Base-by-base conservation (phyloP, 2,329 filamentous ascomycete species). In the Arthrobotrys iridis region DNA sequence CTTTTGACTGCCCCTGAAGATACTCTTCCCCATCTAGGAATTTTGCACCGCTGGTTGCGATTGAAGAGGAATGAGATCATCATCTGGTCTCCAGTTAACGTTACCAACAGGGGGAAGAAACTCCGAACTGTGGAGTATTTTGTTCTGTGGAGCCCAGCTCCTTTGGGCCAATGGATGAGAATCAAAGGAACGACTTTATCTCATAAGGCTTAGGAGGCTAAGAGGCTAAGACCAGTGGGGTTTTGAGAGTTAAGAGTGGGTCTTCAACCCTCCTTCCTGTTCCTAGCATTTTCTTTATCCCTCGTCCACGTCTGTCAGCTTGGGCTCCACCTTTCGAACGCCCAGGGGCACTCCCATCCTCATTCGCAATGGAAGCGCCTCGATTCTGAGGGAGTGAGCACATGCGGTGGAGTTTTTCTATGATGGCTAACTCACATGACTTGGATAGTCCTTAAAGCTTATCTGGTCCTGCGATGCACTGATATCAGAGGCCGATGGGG, bases 321-420 rank as follows among this genome's bases (percentile, higher is more conserved):
- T 55, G 22, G 41, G 28, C 50, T 52, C 66, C 46, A 65, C 30
- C 15, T 33, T 24, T 57, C 35, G 45, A 48, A 52, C 33, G 43
- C 41, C 55, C 60, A 66, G 35, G 28, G 62, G 58, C 45, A 40
- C 33, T 45, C 22, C 45, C 30, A 64, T 24, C 52, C 48, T 68
- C 48, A 67, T 75, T 75, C 63, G 71, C 63, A 75, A 75, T 75
- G 46, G 71, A 68, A 64, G 71, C 71, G 63, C 62, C 67, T 72
- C 59, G 30, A 40, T 52, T 46, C 22, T 33, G 58, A 45, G 18
- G 20, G 26, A 43, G 33, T 46, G 7, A 40, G 15, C 35, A 35
- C 28, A 13, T 45, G 57, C 40, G 62, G 70, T 74, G 60, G 70
- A 55, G 67, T 33, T 37, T 50, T 45, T 45, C 22, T 22, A 4